Evolutionary conservation across 345 rosid species (phyloP).

Genomic region (Brassica juncea): DNA sequence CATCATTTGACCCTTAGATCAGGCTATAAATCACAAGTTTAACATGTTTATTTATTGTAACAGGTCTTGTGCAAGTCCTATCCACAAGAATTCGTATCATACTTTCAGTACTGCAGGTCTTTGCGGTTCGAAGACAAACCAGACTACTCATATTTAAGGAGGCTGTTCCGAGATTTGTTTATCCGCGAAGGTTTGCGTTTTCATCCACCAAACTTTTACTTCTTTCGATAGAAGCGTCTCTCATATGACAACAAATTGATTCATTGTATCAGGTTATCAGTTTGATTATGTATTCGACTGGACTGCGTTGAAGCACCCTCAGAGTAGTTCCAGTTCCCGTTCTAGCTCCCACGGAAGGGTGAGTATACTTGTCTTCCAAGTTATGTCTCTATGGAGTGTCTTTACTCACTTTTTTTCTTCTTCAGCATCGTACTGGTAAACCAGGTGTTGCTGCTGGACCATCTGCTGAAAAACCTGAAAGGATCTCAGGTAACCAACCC

Average conservation of each 20-base stretch:
- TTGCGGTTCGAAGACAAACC: conserved; percentile 79
- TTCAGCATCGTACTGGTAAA: conserved; percentile 53
- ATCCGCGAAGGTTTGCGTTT: conserved; percentile 65
- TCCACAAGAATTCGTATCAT: conserved; percentile 78
- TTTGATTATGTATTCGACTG: conserved; percentile 85
- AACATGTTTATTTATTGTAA: too few species aligned
- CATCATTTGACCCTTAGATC: conserved; percentile 11
- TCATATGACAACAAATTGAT: neutral
- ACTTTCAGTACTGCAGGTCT: conserved; percentile 85
- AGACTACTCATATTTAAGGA: conserved; percentile 83
- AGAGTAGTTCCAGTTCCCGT: conserved; percentile 64
- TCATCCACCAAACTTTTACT: neutral
- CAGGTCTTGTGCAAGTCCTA: conserved; percentile 77
- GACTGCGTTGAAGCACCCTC: conserved; percentile 86
- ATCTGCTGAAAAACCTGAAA: conserved; percentile 62
- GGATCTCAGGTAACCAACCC: conserved; percentile 51
- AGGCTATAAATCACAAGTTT: neutral
- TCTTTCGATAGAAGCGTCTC: neutral
- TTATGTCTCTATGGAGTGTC: neutral
- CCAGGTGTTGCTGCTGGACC: conserved; percentile 54
- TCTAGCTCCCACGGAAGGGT: conserved; percentile 74
- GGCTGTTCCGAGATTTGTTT: conserved; percentile 78
- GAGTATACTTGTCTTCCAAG: conserved; percentile 22
- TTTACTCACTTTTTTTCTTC: conserved; percentile 1
- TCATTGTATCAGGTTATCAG: conserved; percentile 59